Evolutionary conservation across 768 basidiomycete species (phyloP).

Genomic region (Tubosaeta sp.): DNA sequence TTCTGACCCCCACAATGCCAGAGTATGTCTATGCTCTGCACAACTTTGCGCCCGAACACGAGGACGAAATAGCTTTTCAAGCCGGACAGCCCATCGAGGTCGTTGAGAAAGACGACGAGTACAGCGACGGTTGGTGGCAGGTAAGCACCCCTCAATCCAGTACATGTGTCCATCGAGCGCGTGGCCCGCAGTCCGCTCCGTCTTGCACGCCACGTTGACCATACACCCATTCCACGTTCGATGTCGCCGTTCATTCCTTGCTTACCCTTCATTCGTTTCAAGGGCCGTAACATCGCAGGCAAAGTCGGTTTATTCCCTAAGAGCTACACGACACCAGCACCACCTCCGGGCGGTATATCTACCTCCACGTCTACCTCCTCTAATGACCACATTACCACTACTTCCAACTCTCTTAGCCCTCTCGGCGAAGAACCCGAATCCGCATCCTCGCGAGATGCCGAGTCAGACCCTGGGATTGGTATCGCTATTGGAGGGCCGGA

Average conservation of each 20-base stretch:
- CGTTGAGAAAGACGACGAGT: constrained; percentile 89
- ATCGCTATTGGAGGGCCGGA: constrained; percentile 25
- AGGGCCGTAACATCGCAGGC: constrained; percentile 83
- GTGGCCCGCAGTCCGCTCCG: constrained; percentile 5
- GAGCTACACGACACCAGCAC: constrained; percentile 71
- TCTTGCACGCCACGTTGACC: constrained; percentile 4
- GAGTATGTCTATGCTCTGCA: constrained; percentile 88
- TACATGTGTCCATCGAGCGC: constrained; percentile 3
- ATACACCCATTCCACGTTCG: constrained; percentile 16
- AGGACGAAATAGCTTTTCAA: constrained; percentile 85
- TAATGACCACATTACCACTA: constrained; percentile 16
- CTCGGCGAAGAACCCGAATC: constrained; percentile 47
- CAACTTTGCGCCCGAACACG: constrained; percentile 87
- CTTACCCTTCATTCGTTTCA: constrained; percentile 18
- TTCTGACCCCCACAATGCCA: constrained; percentile 44
- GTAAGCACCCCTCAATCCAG: constrained; percentile 30
- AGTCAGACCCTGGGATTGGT: constrained; percentile 23
- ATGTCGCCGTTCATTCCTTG: constrained; percentile 25
- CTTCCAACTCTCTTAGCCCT: constrained; percentile 35
- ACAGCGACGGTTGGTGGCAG: constrained; percentile 96
- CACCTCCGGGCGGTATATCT: constrained; percentile 34
- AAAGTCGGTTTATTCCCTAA: constrained; percentile 89
- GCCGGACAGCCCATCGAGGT: constrained; percentile 88
- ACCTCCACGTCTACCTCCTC: constrained; percentile 27
- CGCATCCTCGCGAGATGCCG: constrained; percentile 27